Evolutionary conservation across 495 filamentous ascomycete species (phyloP), one percentile per base, ranked within the genome.

Genomic region (Cercophora sp.): DNA sequence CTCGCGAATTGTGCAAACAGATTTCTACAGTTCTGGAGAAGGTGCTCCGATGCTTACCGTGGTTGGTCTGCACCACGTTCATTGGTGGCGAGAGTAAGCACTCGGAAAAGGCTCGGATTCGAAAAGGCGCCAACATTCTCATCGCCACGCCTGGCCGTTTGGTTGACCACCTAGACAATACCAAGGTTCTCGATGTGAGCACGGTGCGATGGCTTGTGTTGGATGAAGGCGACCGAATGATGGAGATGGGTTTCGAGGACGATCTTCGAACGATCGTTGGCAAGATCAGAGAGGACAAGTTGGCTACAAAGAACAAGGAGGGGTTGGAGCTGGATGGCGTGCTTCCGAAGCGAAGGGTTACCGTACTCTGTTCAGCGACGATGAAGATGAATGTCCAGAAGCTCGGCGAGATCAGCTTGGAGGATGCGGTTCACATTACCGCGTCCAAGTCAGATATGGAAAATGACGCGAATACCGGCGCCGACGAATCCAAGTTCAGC

Each of bases 11-110:
- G 56, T 91, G 88, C 66, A 91, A 92, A 67, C 93, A 98, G 70
- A 96, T 97, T 46, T 83, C 87, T 4, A 70, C 81, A 2, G 92
- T 96, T 4, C 67, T 96, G 27, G 86, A 93, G 50, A 85, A 84
- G 34, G 68, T 98, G 13, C 73, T 96, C 18, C 82, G 87, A 42
- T 91, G 88, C 52, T 85, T 87, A 26, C 79, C 82, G 2, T 96
- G 91, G 91, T 81, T 98, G 37, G 93, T 97, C 0, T 84, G 85
- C 19, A 90, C 89, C 4, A 93, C 87, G 0, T 91, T 98, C 10
- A 94, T 91, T 56, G 93, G 93, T 65, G 93, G 93, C 19, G 91
- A 97, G 70, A 96, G 91, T 69, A 96, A 96, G 68, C 92, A 96
- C 60, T 91, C 88, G 1, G 93, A 98, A 65, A 98, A 98, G 66